Percentiles rank a stretch among this genome's conserved stretches.
These are phyloP conservation scores for Daedaleopsis nitida DNA, from an alignment of 768 basidiomycete species.

Conservation along the genomic window DNA sequence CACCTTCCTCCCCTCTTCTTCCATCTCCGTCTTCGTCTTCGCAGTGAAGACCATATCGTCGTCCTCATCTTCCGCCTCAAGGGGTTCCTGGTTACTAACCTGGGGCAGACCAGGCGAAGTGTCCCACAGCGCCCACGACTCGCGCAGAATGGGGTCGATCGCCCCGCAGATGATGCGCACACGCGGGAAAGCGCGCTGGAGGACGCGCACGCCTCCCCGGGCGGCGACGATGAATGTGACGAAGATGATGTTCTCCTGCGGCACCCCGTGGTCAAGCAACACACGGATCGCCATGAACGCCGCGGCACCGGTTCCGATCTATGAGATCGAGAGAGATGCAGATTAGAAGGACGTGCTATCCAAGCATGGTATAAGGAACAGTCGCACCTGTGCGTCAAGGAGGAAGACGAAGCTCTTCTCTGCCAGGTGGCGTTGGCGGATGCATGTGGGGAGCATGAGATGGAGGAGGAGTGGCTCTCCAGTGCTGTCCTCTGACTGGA, in stretches of 20 bases:
- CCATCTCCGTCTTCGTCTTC: conserved; percentile 23
- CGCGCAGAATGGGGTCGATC: conserved; percentile 75
- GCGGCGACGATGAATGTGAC: conserved; percentile 86
- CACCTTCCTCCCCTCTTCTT: conserved; percentile 61
- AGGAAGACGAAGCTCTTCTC: conserved; percentile 80
- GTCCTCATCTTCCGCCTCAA: too few relatives aligned
- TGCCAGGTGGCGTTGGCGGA: conserved; percentile 69
- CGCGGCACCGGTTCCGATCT: conserved; percentile 94
- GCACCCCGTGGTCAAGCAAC: conserved; percentile 89
- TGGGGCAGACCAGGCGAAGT: conserved; percentile 34
- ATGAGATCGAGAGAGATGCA: neutral
- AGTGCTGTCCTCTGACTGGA: conserved; percentile 82
- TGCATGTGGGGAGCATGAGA: conserved; percentile 70
- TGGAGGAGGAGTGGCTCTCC: conserved; percentile 91
- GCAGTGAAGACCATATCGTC: neutral
- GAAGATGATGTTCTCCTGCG: conserved; percentile 83
- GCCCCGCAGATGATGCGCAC: conserved; percentile 86
- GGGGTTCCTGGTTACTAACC: conserved; percentile 1
- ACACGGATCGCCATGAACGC: conserved; percentile 96
- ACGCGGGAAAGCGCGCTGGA: conserved; percentile 81
- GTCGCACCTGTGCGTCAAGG: conserved; percentile 58
- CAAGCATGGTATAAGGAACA: neutral
- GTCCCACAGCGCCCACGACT: conserved; percentile 54
- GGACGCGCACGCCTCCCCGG: conserved; percentile 74
- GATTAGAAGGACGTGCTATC: neutral